Conservation (phyloP, 352 stramenopile genomes). For the Pythium scleroteichum region DNA sequence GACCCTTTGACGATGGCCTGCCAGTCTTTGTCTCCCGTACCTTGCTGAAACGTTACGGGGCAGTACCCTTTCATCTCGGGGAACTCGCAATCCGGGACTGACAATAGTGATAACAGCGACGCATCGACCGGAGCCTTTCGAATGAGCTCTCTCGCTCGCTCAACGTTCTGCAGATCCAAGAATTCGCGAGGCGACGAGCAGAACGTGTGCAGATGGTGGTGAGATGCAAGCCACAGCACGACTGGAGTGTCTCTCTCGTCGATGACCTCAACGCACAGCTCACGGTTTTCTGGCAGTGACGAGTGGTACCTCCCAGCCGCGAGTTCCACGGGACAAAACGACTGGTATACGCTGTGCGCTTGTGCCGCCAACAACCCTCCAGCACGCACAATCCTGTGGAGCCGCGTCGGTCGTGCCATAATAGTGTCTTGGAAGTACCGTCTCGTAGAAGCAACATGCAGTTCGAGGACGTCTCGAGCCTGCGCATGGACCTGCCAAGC, state of each 20-base stretch:
- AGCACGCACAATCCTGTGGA: conserved; percentile 37
- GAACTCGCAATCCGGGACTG: conserved; percentile 64
- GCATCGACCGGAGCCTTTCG: conserved; percentile 45
- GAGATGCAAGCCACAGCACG: conserved; percentile 48
- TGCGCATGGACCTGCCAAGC: conserved; percentile 48
- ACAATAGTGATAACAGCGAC: conserved; percentile 65
- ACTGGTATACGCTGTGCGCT: conserved; percentile 38
- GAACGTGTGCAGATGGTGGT: conserved; percentile 41
- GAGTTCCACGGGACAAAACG: conserved; percentile 69
- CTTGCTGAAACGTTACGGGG: conserved; percentile 60
- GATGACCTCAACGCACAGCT: conserved; percentile 47
- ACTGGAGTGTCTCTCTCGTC: not conserved
- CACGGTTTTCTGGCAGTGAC: conserved; percentile 30
- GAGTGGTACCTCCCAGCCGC: conserved; percentile 33
- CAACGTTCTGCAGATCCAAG: conserved; percentile 35
- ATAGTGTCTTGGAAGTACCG: conserved; percentile 31
- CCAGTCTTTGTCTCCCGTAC: conserved; percentile 40
- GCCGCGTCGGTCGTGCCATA: conserved; percentile 24
- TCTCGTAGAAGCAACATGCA: conserved; percentile 23
- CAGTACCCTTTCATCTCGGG: conserved; percentile 77
- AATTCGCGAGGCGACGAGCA: conserved; percentile 32
- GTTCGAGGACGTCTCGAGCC: conserved; percentile 29
- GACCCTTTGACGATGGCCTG: conserved; percentile 49
- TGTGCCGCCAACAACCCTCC: conserved; percentile 26
- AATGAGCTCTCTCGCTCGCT: conserved; percentile 36